Evolutionary conservation across 2,329 filamentous ascomycete genomes (phyloP).

Genomic region (Penicillium glabrum): DNA sequence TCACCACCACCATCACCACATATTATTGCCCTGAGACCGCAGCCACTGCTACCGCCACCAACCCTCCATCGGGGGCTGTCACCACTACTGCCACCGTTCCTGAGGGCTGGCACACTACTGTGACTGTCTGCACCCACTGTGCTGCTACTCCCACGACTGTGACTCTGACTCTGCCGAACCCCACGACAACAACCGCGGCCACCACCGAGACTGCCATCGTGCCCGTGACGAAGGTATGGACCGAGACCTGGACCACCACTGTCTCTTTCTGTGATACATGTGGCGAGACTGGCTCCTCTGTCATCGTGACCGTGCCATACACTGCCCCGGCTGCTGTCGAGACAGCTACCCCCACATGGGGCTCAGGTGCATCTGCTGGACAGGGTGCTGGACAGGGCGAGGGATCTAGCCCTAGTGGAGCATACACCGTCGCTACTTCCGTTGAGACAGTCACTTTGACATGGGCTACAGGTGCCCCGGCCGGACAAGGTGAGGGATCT

Average conservation of each 20-base stretch:
- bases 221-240: no score
- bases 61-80: conserved; percentile 12
- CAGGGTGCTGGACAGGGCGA: conserved; percentile 1
- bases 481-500: conserved; percentile 1
- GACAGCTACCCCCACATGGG: neutral
- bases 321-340: neutral
- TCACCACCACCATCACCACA: conserved; percentile 40
- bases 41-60: conserved; percentile 28
- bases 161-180: conserved; percentile 32
- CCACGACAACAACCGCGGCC: conserved; percentile 11
- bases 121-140: conserved; percentile 41
- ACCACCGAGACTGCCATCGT: conserved; percentile 7
- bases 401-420: neutral
- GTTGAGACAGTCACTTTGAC: conserved; percentile 1
- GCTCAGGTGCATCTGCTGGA: conserved; percentile 1
- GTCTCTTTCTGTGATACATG: conserved; percentile 20
- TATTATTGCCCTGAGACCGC: conserved; percentile 37
- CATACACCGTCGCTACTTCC: neutral
- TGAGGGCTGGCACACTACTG: conserved; percentile 41
- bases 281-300: conserved; percentile 17
- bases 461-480: neutral
- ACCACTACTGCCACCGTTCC: conserved; percentile 28
- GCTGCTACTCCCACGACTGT: conserved; percentile 40
- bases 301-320: conserved; percentile 23
- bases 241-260: conserved; percentile 5